Evolutionary conservation across 1,284 basidiomycete species (phyloP).

Genomic region (Pseudozyma tsukubaensis): DNA sequence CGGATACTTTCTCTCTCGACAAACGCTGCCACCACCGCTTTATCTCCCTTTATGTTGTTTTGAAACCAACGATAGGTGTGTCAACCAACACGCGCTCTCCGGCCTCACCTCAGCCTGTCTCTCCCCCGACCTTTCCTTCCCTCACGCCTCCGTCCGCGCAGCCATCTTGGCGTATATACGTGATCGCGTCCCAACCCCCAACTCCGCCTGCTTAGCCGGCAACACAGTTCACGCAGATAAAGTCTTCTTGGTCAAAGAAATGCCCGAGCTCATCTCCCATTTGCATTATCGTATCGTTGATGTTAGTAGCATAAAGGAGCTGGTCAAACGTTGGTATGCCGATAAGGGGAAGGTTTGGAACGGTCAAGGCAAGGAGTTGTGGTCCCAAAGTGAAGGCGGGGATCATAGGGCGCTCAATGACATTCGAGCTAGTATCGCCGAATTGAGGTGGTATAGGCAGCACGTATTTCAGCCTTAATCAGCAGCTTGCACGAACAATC

Average conservation of each 20-base stretch:
- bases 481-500: background rate
- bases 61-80: slow-evolving; percentile 19
- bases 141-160: slow-evolving; percentile 69
- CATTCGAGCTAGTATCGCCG: slow-evolving; percentile 79
- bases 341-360: slow-evolving; percentile 70
- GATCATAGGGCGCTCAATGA: slow-evolving; percentile 78
- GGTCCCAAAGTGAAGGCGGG: background rate
- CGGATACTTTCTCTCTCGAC: too few relatives aligned
- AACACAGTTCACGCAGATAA: slow-evolving; percentile 84
- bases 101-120: slow-evolving; percentile 56
- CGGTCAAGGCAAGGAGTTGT: background rate
- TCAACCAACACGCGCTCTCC: slow-evolving; percentile 45
- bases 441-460: slow-evolving; percentile 70
- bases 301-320: slow-evolving; percentile 78
- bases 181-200: slow-evolving; percentile 70
- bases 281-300: slow-evolving; percentile 73
- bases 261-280: slow-evolving; percentile 74
- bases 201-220: slow-evolving; percentile 79
- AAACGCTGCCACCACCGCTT: background rate
- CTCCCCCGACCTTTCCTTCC: slow-evolving; percentile 38
- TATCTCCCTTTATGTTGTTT: background rate
- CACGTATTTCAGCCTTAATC: slow-evolving; percentile 19
- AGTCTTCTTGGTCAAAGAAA: slow-evolving; percentile 78
- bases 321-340: slow-evolving; percentile 78
- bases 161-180: slow-evolving; percentile 71